Percentiles rank a stretch among this genome's conserved stretches.
phyloP scores from a whole-genome alignment of 73 alveolate genomes.

The Uronychia binucleata region DNA sequence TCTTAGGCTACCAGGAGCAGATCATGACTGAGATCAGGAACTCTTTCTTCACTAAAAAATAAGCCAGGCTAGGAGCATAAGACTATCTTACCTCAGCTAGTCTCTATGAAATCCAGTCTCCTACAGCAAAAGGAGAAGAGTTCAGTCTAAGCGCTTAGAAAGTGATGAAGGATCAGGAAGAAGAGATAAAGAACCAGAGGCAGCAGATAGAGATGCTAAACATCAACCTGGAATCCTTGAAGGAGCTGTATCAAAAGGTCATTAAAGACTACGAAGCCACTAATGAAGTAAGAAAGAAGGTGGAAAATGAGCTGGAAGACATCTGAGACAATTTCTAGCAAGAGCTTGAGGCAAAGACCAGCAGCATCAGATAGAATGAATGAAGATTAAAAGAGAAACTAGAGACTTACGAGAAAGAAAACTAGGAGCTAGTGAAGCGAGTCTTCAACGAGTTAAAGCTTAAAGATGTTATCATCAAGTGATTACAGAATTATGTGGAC shows the following conservation, averaged over 20 bases:
- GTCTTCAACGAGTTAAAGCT: slow-evolving; percentile 15
- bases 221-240: background rate
- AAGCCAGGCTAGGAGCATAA: background rate
- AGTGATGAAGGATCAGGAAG: background rate
- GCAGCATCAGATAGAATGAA: background rate
- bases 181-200: background rate
- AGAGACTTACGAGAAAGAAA: background rate
- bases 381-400: background rate
- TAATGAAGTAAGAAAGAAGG: background rate
- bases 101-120: background rate
- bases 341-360: background rate
- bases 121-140: no score
- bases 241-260: background rate
- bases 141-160: no score
- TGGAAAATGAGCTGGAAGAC: background rate
- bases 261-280: background rate
- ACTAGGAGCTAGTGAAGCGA: background rate
- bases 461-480: slow-evolving; percentile 33
- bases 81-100: background rate
- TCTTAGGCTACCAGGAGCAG: background rate
- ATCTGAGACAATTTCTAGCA: background rate
- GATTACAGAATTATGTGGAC: slow-evolving; percentile 11
- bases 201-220: background rate
- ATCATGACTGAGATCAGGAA: background rate
- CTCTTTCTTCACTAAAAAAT: background rate